phyloP scores from a whole-genome alignment of 176 grass and related monocot species.

The Guadua angustifolia region DNA sequence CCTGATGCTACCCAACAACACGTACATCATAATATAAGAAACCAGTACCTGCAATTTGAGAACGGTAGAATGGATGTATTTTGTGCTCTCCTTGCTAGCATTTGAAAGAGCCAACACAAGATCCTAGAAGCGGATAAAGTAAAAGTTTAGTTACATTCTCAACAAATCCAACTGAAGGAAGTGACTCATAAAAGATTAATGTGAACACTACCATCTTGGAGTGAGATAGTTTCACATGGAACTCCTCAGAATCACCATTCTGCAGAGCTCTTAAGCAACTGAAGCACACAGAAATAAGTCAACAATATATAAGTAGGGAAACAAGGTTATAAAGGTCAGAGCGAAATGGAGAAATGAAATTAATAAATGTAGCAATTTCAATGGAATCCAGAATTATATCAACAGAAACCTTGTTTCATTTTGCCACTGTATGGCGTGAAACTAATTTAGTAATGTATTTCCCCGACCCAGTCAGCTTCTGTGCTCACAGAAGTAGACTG shows the following conservation, averaged over 20 bases:
- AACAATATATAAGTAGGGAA: conserved; percentile 32
- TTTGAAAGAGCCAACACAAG: conserved; percentile 76
- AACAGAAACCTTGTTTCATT: conserved; percentile 21
- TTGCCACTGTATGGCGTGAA: background rate
- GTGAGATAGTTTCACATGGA: conserved; percentile 73
- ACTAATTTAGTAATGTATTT: background rate
- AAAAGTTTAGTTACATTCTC: conserved; percentile 22
- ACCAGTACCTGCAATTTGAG: conserved; percentile 74
- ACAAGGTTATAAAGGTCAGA: background rate
- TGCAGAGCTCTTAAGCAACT: conserved; percentile 94
- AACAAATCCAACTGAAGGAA: conserved; percentile 32
- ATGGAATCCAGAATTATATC: background rate
- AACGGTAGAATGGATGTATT: conserved; percentile 86
- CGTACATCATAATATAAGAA: conserved; percentile 30
- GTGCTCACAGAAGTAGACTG: conserved; percentile 1
- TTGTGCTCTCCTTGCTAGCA: conserved; percentile 93
- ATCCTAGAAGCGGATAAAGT: conserved; percentile 58
- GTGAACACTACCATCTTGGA: conserved; percentile 69
- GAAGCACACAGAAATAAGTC: conserved; percentile 42
- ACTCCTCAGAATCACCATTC: conserved; percentile 77
- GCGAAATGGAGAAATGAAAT: background rate
- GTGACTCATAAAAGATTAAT: background rate
- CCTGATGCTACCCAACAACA: conserved; percentile 41
- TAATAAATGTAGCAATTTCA: background rate
- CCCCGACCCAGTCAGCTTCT: background rate